Evolutionary conservation across 805 yeast genomes (phyloP).

Genomic region (Jamesozyma hellenica): DNA sequence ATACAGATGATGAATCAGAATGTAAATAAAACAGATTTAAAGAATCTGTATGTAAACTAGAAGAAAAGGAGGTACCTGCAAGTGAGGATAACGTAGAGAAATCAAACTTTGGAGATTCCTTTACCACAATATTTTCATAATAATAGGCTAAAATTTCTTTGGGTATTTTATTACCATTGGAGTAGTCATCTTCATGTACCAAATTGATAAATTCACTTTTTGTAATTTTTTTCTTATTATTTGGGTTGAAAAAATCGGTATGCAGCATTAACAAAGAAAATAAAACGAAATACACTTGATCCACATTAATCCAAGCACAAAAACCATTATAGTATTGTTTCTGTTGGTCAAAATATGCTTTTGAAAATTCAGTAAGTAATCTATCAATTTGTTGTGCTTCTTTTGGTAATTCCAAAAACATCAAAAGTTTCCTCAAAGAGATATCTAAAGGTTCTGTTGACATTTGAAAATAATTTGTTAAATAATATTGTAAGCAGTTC

Average conservation of each 20-base stretch:
- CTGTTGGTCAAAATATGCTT: slow-evolving; percentile 36
- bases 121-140: slow-evolving; percentile 55
- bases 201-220: slow-evolving; percentile 50
- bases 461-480: slow-evolving; percentile 38
- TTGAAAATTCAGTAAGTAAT: slow-evolving; percentile 47
- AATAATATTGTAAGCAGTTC: slow-evolving; percentile 21
- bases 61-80: not conserved
- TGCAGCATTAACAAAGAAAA: slow-evolving; percentile 63
- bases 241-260: slow-evolving; percentile 62
- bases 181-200: slow-evolving; percentile 27
- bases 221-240: slow-evolving; percentile 58
- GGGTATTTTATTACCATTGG: slow-evolving; percentile 24
- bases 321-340: slow-evolving; percentile 2
- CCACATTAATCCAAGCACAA: slow-evolving; percentile 30
- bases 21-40: not conserved
- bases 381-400: slow-evolving; percentile 74
- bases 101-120: slow-evolving; percentile 38
- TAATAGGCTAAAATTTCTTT: slow-evolving; percentile 44
- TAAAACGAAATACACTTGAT: slow-evolving; percentile 51
- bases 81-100: slow-evolving; percentile 1
- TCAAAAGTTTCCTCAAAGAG: slow-evolving; percentile 49
- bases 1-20: not conserved
- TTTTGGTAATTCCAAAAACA: slow-evolving; percentile 50
- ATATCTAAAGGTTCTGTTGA: slow-evolving; percentile 51
- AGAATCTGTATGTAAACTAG: not conserved